Base-by-base conservation (phyloP, 768 basidiomycete species). In the Lactarius hengduanensis region DNA sequence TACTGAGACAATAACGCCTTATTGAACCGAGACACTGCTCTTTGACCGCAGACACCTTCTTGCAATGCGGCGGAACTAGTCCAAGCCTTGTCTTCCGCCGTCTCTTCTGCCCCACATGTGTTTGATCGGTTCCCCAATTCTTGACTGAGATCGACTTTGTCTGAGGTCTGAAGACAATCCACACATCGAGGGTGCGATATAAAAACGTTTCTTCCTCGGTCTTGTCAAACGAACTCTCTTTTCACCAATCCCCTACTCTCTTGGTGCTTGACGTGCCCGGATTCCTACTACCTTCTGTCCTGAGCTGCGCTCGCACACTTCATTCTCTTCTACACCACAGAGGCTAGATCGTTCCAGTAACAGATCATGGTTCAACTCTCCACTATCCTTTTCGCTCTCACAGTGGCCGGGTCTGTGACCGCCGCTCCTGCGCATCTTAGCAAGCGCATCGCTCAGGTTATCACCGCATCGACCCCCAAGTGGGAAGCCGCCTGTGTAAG, bases 401-500 rank as follows among this genome's bases (percentile, higher is more conserved):
- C 80, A 55, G 69, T 74, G 63, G 74, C 73, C 64, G 72, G 74
- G 22, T 69, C 74, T 58, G 77, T 74, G 43, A 69, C 73, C 53
- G 79, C 75, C n/a, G 74, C 76, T 6, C 81, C 81, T 26, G 61
- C 80, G 22, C 63, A 70, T 47, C 30, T 65, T 47, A 61, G 15
- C 47, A 84, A 81, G 73, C 81, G 82, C 30, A 84, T 84, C 68
- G 78, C 78, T 13, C 83, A 84, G 69, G 74, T 69, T 36, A 83
- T 80, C 64, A 63, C 75, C 8, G 74, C 74, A 8, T 77, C 81
- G 10, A 80, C 80, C 2, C 69, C 73, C 13, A 69, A 78, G 64
- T 84, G 82, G 83, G 80, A 81, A 59, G 63, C 76, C 66, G 82
- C 83, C 55, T 84, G 83, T 66, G 82, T 83, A 74, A 34, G 80